Percentiles rank a stretch among this genome's conserved stretches.
phyloP scores from a whole-genome alignment of 2,329 filamentous ascomycete genomes.

The Neonectria coccinea region DNA sequence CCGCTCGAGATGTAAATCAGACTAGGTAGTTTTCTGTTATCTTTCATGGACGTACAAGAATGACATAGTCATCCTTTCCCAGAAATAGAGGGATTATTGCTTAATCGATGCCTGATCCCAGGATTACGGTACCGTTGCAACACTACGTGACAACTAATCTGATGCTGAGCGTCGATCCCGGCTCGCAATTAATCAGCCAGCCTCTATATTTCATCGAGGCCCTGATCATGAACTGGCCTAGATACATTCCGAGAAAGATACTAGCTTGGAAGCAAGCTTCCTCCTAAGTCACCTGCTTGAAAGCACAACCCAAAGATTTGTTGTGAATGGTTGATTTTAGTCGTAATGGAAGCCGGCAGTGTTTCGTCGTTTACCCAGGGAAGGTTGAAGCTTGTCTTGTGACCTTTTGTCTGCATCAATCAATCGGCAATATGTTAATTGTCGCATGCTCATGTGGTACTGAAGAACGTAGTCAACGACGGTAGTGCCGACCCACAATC shows the following conservation, averaged over 20 bases:
- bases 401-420: background rate
- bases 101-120: background rate
- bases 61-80: background rate
- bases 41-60: background rate
- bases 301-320: background rate
- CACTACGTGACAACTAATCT: background rate
- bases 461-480: background rate
- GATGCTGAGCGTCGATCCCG: background rate
- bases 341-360: too few relatives aligned
- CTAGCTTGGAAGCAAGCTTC: background rate
- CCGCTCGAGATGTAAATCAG: background rate
- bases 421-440: background rate
- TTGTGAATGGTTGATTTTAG: background rate
- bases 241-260: background rate
- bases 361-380: background rate
- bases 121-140: background rate
- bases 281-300: background rate
- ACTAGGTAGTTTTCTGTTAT: background rate
- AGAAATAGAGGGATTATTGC: background rate
- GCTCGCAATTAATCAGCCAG: background rate
- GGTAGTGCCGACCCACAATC: background rate
- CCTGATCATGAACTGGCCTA: background rate
- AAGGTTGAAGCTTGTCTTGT: background rate
- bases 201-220: background rate
- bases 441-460: background rate